These are phyloP conservation scores for Aegilops speltoides DNA, from an alignment of 176 grass and related monocot genomes.

Conservation along the genomic window DNA sequence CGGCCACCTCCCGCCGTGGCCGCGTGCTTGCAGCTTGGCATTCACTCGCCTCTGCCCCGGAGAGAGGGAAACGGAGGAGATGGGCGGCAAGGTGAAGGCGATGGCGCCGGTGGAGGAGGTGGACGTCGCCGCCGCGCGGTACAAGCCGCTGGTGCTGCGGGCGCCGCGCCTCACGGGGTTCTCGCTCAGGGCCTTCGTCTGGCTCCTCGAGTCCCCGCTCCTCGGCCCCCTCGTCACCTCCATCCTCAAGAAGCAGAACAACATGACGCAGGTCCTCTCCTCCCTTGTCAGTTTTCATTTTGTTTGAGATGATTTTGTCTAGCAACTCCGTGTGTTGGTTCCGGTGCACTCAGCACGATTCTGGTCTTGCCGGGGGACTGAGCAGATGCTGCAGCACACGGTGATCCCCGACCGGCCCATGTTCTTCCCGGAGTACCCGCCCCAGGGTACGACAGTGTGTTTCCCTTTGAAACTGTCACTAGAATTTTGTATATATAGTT, in stretches of 20 bases:
- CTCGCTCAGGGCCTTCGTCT: slow-evolving; percentile 49
- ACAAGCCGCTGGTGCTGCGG: slow-evolving; percentile 38
- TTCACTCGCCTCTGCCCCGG: too few species aligned
- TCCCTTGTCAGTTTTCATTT: too few species aligned
- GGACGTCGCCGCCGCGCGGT: slow-evolving; percentile 59
- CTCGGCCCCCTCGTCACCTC: slow-evolving; percentile 52
- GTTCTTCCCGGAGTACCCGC: slow-evolving; percentile 82
- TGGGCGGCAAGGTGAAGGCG: not conserved
- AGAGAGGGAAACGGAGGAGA: not conserved
- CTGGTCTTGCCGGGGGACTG: too few species aligned
- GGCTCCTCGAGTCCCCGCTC: slow-evolving; percentile 72
- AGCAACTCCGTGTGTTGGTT: too few species aligned
- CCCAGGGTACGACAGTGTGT: slow-evolving; percentile 41
- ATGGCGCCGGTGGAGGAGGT: slow-evolving; percentile 77
- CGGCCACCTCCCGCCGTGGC: not conserved
- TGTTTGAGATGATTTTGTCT: not conserved
- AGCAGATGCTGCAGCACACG: slow-evolving; percentile 73
- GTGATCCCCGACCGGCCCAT: slow-evolving; percentile 87
- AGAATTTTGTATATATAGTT: too few species aligned
- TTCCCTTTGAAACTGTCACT: not conserved
- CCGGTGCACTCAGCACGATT: too few species aligned
- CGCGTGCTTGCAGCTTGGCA: too few species aligned
- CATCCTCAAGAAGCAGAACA: slow-evolving; percentile 72
- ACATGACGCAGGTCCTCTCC: slow-evolving; percentile 50
- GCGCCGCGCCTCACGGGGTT: slow-evolving; percentile 79